A percentile compares a stretch with the other conserved stretches of the same genome.
Conservation (phyloP, 2,329 filamentous ascomycete genomes). For the Trichoderma simmonsii region DNA sequence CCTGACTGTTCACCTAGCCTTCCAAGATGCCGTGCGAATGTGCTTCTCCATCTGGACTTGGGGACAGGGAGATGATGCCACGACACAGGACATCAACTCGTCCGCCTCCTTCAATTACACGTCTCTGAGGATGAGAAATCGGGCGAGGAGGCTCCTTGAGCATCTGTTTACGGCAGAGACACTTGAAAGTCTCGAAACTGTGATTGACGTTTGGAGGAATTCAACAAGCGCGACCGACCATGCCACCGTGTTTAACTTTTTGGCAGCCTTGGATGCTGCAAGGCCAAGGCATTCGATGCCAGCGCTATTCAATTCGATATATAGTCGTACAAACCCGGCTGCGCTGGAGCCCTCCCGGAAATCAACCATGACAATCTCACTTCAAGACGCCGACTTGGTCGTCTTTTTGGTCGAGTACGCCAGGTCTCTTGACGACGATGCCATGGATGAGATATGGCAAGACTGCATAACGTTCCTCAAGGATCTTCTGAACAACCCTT, state of each 20-base stretch:
- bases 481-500: constrained; percentile 87
- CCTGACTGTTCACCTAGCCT: constrained; percentile 89
- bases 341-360: constrained; percentile 76
- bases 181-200: constrained; percentile 87
- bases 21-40: constrained; percentile 90
- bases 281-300: constrained; percentile 89
- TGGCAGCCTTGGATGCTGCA: constrained; percentile 88
- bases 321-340: constrained; percentile 83
- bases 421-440: constrained; percentile 86
- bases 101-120: constrained; percentile 86
- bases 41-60: constrained; percentile 96
- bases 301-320: constrained; percentile 92
- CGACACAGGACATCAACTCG: constrained; percentile 61
- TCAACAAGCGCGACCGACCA: constrained; percentile 47
- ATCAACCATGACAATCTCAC: constrained; percentile 81
- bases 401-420: constrained; percentile 90
- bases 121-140: constrained; percentile 84
- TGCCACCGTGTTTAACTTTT: constrained; percentile 72
- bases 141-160: constrained; percentile 82
- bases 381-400: constrained; percentile 80
- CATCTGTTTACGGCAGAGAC: constrained; percentile 91
- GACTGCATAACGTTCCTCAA: constrained; percentile 89
- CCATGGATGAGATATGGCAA: constrained; percentile 96
- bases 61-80: constrained; percentile 64
- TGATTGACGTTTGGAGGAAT: constrained; percentile 78